Percentiles rank a stretch among this genome's conserved stretches.
phyloP scores from a whole-genome alignment of 305 asterid genomes.

The Striga hermonthica region DNA sequence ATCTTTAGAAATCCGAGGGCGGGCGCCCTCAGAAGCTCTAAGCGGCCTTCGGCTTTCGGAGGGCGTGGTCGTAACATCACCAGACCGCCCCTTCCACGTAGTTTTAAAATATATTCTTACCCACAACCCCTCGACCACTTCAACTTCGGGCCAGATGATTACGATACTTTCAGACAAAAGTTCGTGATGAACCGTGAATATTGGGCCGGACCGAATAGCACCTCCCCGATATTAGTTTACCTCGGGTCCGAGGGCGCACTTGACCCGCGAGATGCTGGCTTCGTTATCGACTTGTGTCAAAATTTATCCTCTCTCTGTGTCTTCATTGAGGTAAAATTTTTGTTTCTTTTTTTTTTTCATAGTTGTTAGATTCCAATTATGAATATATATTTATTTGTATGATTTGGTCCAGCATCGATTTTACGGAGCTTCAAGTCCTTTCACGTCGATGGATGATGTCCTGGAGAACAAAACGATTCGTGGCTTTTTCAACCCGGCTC shows the following conservation, averaged over 20 bases:
- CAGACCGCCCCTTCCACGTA: background rate
- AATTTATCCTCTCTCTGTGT: background rate
- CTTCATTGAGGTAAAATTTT: background rate
- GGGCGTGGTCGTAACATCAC: background rate
- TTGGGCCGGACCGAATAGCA: background rate
- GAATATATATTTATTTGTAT: too few species aligned
- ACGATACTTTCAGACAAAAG: background rate
- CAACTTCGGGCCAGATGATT: background rate
- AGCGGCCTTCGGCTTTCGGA: background rate
- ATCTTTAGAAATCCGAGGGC: too few species aligned
- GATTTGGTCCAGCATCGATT: conserved; percentile 52
- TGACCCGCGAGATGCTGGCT: background rate
- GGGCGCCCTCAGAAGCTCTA: background rate
- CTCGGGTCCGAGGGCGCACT: background rate
- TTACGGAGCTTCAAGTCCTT: conserved; percentile 59
- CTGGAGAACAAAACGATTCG: conserved; percentile 39
- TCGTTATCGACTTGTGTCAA: background rate
- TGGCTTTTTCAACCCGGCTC: conserved; percentile 67
- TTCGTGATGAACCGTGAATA: background rate
- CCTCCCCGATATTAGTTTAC: background rate
- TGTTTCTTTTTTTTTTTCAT: background rate
- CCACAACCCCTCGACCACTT: background rate
- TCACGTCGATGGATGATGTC: conserved; percentile 42
- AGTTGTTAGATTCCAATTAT: too few species aligned
- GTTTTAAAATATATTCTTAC: background rate